Evolutionary conservation across 495 filamentous ascomycete genomes (phyloP), one percentile per base, ranked within the genome.

Genomic region (Trichoderma parareesei): DNA sequence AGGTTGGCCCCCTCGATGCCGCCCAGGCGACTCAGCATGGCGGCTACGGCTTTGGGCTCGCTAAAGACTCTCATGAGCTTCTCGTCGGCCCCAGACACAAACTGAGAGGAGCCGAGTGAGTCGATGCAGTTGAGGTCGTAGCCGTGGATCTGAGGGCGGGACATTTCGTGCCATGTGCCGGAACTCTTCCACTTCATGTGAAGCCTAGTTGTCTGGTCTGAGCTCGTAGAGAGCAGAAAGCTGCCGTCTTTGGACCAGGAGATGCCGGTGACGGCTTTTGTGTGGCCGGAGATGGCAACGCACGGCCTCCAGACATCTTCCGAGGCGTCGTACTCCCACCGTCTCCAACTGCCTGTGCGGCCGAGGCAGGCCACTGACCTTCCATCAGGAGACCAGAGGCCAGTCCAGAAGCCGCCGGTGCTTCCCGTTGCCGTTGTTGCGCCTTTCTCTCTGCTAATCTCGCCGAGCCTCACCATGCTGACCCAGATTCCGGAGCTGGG

Each of bases 111-210:
- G 5, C 85, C 84, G 35, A 97, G 72, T 5, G 88, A 83, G 70
- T 90, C 88, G 67, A 97, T 85, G 73, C 93, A 97, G 78, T 98
- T 99, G 66, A 99, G 81, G 72, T 97, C 94, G 71, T 99, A 99
- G 43, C 94, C 94, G 78, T 99, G 94, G 64, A 98, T 98, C 71
- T 99, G 94, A 18, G 94, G 95, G 57, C 94, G 83, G 7, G 93
- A 87, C 76, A 98, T 90, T 76, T 98, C 94, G 75, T 98, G 94
- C 95, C 95, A 98, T 40, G 89, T 68, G 65, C 5, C 70, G 74
- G 6, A 76, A 63, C 61, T 59, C 78, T 59, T 83, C 94, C 94
- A 98, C 74, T 88, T 75, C n/a, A 92, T 90, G 74, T 90, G 91
- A 42, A 98, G 79, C 42, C 94, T 83, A n/a, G 94, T 96, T 4